Base-by-base conservation (phyloP, 352 stramenopile species). In the Phytophthora vignae region DNA sequence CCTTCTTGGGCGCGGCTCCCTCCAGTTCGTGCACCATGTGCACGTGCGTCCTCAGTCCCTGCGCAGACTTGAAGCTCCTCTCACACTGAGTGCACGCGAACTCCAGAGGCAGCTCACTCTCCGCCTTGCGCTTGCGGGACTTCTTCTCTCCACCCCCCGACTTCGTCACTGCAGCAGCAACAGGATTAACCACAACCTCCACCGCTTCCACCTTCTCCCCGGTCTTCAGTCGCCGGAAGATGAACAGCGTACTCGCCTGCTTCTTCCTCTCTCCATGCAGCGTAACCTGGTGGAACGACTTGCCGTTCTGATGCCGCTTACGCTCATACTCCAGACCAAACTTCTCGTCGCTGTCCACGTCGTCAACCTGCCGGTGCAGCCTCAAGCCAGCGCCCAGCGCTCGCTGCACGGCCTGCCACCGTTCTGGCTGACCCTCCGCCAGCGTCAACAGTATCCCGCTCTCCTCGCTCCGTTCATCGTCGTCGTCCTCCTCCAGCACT, bases 281-380 rank as follows among this genome's bases (percentile, higher is more conserved):
- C 36, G 87, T 73, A 27, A 95, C 85, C 36, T 85, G 83, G 60
- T 94, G 87, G 69, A 97, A 97, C 17, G 87, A 96, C 70, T 87
- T 90, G 75, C 88, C 90, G 57, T 91, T 97, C 74, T 97, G 90
- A 67, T 97, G 90, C 19, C 90, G 82, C 76, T 97, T 97, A 49
- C 90, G 87, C 6, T 94, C 81, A 72, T 95, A 94, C 69, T 63
- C 48, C 17, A 93, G 56, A 0, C 77, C 78, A 62, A 75, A 78
- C 25, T 33, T 54, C 14, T 38, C 76, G 55, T 74, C 66, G 31
- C 31, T 78, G 60, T 92, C 78, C 19, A 89, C 77, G 58, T 91
- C 81, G n/a, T 79, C 44, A 22, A 88, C 55, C 49, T 85, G 66
- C 54, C 87, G 68, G 27, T 75, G 68, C 29, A 97, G 50, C 36